Evolutionary conservation across 345 rosid species (phyloP), one percentile per base, ranked within the genome.

Genomic region (Excoecaria cochinchinensis): DNA sequence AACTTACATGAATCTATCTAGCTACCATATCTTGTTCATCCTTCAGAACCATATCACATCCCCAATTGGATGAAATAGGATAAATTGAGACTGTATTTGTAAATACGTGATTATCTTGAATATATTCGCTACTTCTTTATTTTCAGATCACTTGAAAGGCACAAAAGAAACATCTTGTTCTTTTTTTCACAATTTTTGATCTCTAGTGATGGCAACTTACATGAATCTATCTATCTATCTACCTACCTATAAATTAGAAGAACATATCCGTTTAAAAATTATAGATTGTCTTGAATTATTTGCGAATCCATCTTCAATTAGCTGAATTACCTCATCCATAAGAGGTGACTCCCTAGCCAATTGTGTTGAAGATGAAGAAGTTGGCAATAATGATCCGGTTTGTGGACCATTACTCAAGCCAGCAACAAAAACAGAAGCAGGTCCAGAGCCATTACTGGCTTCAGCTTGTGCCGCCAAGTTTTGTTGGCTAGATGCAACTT

Each of bases 351-450:
- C 99, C 83, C 90, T 85, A 60, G 87, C 88, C 81, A 95, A 81
- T 76, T 95, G 99, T 63, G 99, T 81, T 40, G 98, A 72, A 66
- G 99, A 95, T 46, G 94, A 79, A 70, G 99, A 91, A 61, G 85
- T 82, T 8, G 97, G 89, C 74, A 93, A 79, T 52, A 87, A 38
- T 10, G 88, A 60, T 52, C 92, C 92, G 1, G 87, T 84, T 73
- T 87, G 69, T 14, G 88, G 75, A 53, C 91, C 91, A 75, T 89
- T 91, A 68, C 83, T 83, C 77, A 90, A 77, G 58, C 94, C 92
- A 55, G 83, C 51, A 67, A 86, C 69, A 44, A 86, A 87, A 19
- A 78, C 86, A 67, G 94, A 86, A 72, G 90, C 81, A 19, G 92
- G 92, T 70, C 77, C 92, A 63, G 94, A 83, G 8, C 98, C 97